Base-by-base conservation (phyloP, 2,329 filamentous ascomycete genomes). In the Trichoderma sp. region DNA sequence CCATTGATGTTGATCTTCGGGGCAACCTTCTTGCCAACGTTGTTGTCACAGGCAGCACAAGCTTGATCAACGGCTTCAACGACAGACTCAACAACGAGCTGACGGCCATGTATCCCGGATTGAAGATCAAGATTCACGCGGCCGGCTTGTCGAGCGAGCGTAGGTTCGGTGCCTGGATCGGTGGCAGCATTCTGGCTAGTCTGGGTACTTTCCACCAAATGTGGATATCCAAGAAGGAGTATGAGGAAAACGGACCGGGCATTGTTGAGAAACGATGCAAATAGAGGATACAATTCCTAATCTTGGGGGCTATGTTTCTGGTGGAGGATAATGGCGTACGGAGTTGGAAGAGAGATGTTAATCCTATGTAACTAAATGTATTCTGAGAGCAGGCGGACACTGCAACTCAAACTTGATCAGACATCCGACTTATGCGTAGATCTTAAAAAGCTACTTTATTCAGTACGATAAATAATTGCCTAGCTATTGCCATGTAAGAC, bases 151-250 rank as follows among this genome's bases (percentile, higher is more conserved):
- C 92, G 0, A 92, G 90, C 42, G 96, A 99, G 84, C 84, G 96
- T 64, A 91, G 93, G 72, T 98, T 97, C 79, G 94, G 92, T 25
- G 90, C 92, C 59, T 99, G 95, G 94, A 93, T 99, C 72, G 95
- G 96, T 56, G 95, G 95, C 54, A 97, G 93, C 80, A 97, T 99
- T 73, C 83, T 99, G 72, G 94, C 92, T 7, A 97, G 94, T 79
- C 80, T 99, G 81, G 96, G 96, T 10, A 97, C 94, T 15, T 99
- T 99, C 81, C 95, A 99, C 82, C 95, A 99, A 83, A 94, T 99
- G 91, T 99, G 95, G 95, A 96, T 99, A 74, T 94, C 91, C 27
- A 92, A 89, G 80, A 97, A 97, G 84, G 95, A 99, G 83, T 98
- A 97, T 75, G 93, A 97, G 71, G 96, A 99, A 84, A 94, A 97